These are phyloP conservation scores for Citrus medica DNA, from an alignment of 345 rosid genomes.

Conservation along the genomic window DNA sequence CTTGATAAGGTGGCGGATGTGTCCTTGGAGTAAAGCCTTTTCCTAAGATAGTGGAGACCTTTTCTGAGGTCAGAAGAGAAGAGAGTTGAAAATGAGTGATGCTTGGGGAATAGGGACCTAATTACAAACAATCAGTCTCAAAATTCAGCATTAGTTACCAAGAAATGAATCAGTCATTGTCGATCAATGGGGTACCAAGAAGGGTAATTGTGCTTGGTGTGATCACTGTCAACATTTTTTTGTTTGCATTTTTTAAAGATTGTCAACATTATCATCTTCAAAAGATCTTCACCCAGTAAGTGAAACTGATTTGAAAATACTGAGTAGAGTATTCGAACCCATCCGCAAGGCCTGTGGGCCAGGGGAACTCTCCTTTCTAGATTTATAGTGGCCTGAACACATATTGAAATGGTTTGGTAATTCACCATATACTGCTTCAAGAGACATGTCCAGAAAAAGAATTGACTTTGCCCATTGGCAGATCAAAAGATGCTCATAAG, in stretches of 20 bases:
- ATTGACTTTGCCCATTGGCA: not conserved
- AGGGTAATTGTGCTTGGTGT: no score
- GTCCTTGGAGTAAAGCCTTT: no score
- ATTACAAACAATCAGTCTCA: no score
- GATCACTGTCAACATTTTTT: no score
- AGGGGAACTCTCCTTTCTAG: not conserved
- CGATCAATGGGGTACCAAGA: no score
- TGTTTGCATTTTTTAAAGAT: not conserved
- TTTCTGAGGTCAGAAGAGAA: no score
- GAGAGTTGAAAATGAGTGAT: no score
- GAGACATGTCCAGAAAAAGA: not conserved
- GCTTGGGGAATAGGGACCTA: no score
- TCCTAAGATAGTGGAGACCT: no score
- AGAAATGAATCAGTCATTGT: no score
- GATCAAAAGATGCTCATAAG: not conserved
- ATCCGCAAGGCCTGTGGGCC: not conserved
- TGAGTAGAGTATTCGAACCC: not conserved
- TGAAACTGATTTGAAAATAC: not conserved
- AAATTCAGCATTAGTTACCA: no score
- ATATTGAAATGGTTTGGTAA: not conserved
- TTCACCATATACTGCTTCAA: not conserved
- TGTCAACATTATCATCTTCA: not conserved
- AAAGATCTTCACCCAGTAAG: not conserved
- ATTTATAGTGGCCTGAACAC: not conserved
- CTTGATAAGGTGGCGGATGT: no score